Conservation (phyloP, 108 stramenopile species). For the Nitzschia sp. region DNA sequence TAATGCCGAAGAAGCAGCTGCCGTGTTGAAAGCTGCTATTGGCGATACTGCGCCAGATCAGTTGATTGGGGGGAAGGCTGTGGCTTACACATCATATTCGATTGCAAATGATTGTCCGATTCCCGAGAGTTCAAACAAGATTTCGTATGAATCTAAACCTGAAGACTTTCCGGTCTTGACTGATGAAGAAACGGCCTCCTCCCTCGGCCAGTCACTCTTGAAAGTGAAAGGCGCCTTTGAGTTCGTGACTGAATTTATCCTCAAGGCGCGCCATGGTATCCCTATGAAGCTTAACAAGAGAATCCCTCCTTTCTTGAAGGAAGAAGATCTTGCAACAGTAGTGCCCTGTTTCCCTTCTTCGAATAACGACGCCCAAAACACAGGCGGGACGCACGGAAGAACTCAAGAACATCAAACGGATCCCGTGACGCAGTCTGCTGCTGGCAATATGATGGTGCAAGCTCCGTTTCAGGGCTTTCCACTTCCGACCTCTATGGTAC, state of each 20-base stretch:
- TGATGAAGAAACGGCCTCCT: constrained; percentile 46
- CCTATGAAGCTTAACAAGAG: constrained; percentile 2
- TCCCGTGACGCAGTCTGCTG: no score
- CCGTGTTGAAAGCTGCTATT: background rate
- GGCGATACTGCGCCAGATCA: constrained; percentile 9
- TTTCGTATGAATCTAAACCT: constrained; percentile 21
- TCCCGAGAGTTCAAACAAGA: constrained; percentile 17
- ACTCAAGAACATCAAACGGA: no score
- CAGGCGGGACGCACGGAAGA: background rate
- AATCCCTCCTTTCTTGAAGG: background rate
- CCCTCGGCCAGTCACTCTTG: constrained; percentile 43
- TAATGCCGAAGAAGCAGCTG: background rate
- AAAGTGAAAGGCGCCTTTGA: constrained; percentile 40
- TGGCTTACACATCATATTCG: constrained; percentile 38
- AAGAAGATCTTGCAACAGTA: constrained; percentile 1
- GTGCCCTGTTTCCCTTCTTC: background rate
- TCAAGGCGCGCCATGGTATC: constrained; percentile 24
- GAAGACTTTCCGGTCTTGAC: constrained; percentile 41
- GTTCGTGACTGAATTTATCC: constrained; percentile 37
- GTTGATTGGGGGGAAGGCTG: constrained; percentile 42
- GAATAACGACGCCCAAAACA: background rate
- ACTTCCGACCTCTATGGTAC: no score
- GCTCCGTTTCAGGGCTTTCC: no score
- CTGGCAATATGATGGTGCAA: no score
- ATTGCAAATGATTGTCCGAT: constrained; percentile 29